Percentiles rank a stretch among this genome's conserved stretches.
These are phyloP conservation scores for Solanum habrochaites DNA, from an alignment of 257 asterid genomes.

Conservation along the genomic window DNA sequence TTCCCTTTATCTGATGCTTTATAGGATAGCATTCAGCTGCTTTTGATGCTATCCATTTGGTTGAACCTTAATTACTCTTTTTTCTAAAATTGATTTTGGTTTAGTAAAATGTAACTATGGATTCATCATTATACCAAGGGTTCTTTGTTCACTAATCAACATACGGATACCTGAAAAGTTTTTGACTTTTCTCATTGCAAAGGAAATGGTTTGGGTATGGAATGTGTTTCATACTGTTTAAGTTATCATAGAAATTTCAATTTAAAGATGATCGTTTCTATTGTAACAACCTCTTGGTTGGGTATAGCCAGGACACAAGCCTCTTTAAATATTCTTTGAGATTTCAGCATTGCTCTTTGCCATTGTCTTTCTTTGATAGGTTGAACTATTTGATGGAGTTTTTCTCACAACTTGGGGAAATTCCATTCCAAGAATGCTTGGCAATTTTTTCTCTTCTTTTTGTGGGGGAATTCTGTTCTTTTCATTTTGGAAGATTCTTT, in stretches of 20 bases:
- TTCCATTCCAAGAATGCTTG: background rate
- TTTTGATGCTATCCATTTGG: background rate
- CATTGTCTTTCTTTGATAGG: background rate
- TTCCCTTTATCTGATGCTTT: background rate
- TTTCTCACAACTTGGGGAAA: background rate
- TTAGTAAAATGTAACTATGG: background rate
- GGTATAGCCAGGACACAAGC: background rate
- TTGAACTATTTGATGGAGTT: background rate
- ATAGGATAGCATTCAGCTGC: background rate
- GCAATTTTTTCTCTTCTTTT: background rate
- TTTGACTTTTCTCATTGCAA: background rate
- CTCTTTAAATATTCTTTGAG: background rate
- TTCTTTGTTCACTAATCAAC: background rate
- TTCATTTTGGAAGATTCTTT: background rate
- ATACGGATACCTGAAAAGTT: background rate
- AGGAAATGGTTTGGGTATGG: background rate
- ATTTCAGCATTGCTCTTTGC: background rate
- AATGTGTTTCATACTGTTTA: background rate
- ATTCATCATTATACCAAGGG: background rate
- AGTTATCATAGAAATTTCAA: background rate
- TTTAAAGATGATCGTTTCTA: background rate
- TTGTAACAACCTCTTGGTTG: background rate
- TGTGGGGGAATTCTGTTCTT: background rate
- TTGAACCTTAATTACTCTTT: background rate
- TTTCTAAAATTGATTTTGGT: background rate